Evolutionary conservation across 345 rosid species (phyloP), one percentile per base, ranked within the genome.

Genomic region (Populus alba): DNA sequence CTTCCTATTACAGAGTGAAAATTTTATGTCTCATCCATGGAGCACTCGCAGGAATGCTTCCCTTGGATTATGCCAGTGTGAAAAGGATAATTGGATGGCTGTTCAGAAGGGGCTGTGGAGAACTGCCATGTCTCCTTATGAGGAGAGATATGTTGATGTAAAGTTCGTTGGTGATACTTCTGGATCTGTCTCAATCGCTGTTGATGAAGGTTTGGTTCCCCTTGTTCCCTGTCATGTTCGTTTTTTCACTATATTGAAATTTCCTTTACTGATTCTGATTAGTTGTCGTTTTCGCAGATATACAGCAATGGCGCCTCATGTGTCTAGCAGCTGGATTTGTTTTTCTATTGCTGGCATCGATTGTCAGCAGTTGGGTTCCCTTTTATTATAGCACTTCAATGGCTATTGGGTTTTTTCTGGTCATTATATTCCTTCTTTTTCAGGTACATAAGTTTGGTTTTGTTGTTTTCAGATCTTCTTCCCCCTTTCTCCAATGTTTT

Each of bases 311-410:
- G 98, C 91, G 97, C 75, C 86, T 96, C 76, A 3, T 91, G 33
- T 92, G 87, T 89, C 88, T 96, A 23, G 94, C 83, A 18, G 70
- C 75, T 39, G 97, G 98, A 79, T 77, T 94, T 75, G 49, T 87
- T 25, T 74, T 94, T 73, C 80, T 92, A 47, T 70, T 96, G 78
- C 75, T 91, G 75, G 97, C 97, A 33, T 95, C 99, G 23, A 70
- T 91, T 73, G 91, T 91, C 81, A 92, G 97, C 82, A 80, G 84
- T 70, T 96, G 99, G 99, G 93, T 91, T 86, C 98, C 97, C 5
- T 96, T 96, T 80, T 94, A 96, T 77, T 94, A 96, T 81, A 90
- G 94, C 81, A 89, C 92, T 75, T 96, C 94, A 47, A 96, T 96
- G 97, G 97, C 92, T 12, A 86, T 96, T 70, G 98, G 99, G 16